Evolutionary conservation across 1,284 basidiomycete species (phyloP).

Genomic region (Ceratobasidium sp.): DNA sequence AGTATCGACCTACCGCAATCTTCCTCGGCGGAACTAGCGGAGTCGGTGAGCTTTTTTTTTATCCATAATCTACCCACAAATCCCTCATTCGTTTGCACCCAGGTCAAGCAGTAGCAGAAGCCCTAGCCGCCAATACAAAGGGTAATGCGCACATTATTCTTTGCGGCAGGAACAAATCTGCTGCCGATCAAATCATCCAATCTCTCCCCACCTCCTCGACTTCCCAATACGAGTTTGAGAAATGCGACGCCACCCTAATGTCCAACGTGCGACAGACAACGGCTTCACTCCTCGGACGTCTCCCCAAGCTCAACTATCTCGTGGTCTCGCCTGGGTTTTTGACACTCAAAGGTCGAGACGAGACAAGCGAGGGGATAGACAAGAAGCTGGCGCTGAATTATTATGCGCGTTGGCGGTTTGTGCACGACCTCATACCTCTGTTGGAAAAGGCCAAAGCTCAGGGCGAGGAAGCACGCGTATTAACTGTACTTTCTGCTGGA

Average conservation of each 20-base stretch:
- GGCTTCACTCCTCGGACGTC: slow-evolving; percentile 56
- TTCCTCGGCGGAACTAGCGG: slow-evolving; percentile 67
- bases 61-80: not conserved
- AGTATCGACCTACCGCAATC: slow-evolving; percentile 61
- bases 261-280: slow-evolving; percentile 61
- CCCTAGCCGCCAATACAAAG: slow-evolving; percentile 38
- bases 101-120: slow-evolving; percentile 42
- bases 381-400: slow-evolving; percentile 65
- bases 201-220: slow-evolving; percentile 53
- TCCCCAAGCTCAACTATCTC: slow-evolving; percentile 59
- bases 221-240: slow-evolving; percentile 61
- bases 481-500: slow-evolving; percentile 63
- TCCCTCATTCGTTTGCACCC: not conserved
- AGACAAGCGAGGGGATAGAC: slow-evolving; percentile 66
- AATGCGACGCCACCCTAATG: slow-evolving; percentile 65
- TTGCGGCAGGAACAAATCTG: slow-evolving; percentile 63
- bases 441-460: slow-evolving; percentile 59
- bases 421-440: slow-evolving; percentile 61
- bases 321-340: slow-evolving; percentile 61
- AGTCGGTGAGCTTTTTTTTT: slow-evolving; percentile 58
- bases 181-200: slow-evolving; percentile 59
- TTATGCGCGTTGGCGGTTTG: slow-evolving; percentile 62
- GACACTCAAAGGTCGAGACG: slow-evolving; percentile 60
- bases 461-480: slow-evolving; percentile 63
- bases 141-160: slow-evolving; percentile 65